Percentiles rank a stretch among this genome's conserved stretches.
Conservation (phyloP, 495 filamentous ascomycete species). For the Penicillium maclennaniae region DNA sequence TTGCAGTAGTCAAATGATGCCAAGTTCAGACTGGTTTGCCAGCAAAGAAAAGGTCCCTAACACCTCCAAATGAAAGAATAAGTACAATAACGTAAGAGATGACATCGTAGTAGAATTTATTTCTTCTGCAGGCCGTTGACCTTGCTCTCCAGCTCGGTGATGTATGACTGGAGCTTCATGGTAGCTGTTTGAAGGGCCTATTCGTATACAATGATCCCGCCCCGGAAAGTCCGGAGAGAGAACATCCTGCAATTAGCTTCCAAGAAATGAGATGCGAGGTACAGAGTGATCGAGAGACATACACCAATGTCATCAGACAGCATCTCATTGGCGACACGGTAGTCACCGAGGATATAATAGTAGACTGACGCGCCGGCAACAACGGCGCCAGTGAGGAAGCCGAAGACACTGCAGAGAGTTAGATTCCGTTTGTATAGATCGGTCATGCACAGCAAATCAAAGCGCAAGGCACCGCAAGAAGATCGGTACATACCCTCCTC, state of each 20-base stretch:
- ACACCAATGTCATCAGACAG: constrained; percentile 96
- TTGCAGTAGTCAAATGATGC: not conserved
- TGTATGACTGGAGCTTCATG: constrained; percentile 77
- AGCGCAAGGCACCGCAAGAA: not conserved
- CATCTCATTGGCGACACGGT: constrained; percentile 88
- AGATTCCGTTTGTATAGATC: not conserved
- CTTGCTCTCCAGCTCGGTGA: constrained; percentile 76
- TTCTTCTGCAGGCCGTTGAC: constrained; percentile 66
- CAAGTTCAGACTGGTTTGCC: not conserved
- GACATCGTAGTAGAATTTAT: constrained; percentile 14
- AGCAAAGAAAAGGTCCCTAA: not conserved
- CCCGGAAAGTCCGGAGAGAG: constrained; percentile 7
- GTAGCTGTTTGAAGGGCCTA: constrained; percentile 87
- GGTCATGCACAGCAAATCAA: not conserved
- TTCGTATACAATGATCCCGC: constrained; percentile 3
- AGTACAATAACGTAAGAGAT: constrained; percentile 11
- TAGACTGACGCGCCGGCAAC: constrained; percentile 78
- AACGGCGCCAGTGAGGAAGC: constrained; percentile 85
- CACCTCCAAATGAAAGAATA: constrained; percentile 4
- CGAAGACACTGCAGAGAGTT: constrained; percentile 63
- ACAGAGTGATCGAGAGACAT: constrained; percentile 40
- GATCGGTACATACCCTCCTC: constrained; percentile 70
- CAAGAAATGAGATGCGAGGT: not conserved
- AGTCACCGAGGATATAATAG: constrained; percentile 88
- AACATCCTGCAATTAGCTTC: not conserved